Evolutionary conservation across 169 alveolate species (phyloP).

Genomic region (Cryptosporidium sp.): DNA sequence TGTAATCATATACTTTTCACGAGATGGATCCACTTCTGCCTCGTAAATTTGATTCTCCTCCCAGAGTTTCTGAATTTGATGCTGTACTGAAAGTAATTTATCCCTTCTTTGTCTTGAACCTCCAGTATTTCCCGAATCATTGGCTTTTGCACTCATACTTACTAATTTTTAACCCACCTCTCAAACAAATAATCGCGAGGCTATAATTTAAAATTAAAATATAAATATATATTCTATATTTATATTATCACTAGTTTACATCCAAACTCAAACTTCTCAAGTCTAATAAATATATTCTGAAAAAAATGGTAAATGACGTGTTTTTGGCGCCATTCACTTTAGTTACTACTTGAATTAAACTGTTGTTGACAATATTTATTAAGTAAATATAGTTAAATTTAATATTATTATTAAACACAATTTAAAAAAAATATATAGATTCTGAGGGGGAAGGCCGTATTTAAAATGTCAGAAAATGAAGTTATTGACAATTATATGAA

Average conservation of each 20-base stretch:
- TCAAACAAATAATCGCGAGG: neutral
- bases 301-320: conserved; percentile 20
- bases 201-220: neutral
- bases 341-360: neutral
- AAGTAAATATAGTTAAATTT: neutral
- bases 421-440: neutral
- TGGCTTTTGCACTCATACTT: conserved; percentile 26
- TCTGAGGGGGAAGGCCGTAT: neutral
- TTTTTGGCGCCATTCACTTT: neutral
- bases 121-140: conserved; percentile 16
- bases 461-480: conserved; percentile 15
- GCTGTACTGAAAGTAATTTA: conserved; percentile 88
- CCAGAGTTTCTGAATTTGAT: conserved; percentile 89
- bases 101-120: conserved; percentile 84
- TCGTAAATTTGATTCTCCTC: conserved; percentile 87
- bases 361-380: neutral
- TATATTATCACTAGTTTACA: neutral
- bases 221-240: neutral
- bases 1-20: conserved; percentile 93
- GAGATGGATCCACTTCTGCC: conserved; percentile 86
- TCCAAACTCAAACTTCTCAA: neutral
- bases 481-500: conserved; percentile 20
- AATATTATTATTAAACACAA: neutral
- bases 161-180: neutral
- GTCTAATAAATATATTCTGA: neutral